Evolutionary conservation across 495 filamentous ascomycete genomes (phyloP), one percentile per base, ranked within the genome.

Genomic region (Evernia prunastri): DNA sequence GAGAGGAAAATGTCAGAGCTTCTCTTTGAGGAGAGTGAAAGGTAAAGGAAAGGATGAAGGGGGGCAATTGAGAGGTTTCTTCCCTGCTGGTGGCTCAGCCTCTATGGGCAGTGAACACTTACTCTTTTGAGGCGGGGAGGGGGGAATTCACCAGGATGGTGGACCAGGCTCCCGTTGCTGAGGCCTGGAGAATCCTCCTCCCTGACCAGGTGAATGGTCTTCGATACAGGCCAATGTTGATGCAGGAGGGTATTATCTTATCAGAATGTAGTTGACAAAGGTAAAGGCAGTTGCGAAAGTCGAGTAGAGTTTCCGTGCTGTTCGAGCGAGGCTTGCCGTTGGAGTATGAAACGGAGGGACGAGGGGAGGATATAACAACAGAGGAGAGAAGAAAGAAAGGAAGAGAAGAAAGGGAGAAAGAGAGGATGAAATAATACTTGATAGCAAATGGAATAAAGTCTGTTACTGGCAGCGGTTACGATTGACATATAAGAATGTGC

Each of bases 61-160:
- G 60, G 17, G 36, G 60, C 23, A 40, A 62, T 23, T 56, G 60
- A 43, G 20, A 63, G 37, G 23, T 63, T 13, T 62, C 60, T 40
- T 23, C 29, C 47, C 31, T 40, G 58, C 58, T 43, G n/a, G 47
- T 62, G 49, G 60, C 60, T 56, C 51, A 63, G 49, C 49, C 51
- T 59, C 57, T 15, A 36, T 59, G 56, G 36, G 60, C 47, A n/a
- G 49, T n/a, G 54, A 33, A 23, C 31, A 61, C 60, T 39, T 56
- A 62, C 60, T 4, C 7, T 27, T 25, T 13, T 12, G 17, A 10
- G 6, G 25, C 40, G 9, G 20, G 45, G 5, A 11, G 25, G 17
- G 18, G 40, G 40, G 15, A n/a, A n/a, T n/a, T 43, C 15, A 43
- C 1, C 40, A 43, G 40, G 40, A 8, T 20, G 49, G 45, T 49